phyloP scores from a whole-genome alignment of 306 rosid species.

The Cucurbita maxima region DNA sequence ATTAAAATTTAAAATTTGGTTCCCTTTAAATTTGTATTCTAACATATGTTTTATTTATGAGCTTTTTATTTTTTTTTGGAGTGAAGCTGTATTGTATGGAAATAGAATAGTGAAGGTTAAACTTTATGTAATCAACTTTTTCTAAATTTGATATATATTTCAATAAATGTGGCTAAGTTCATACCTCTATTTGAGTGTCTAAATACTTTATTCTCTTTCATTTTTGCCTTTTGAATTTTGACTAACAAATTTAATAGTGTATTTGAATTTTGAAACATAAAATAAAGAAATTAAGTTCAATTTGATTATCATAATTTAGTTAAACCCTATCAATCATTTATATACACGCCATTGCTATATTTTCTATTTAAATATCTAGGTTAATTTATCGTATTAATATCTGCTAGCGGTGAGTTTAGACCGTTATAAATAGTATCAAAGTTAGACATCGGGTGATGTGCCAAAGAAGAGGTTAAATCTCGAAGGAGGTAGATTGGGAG shows the following conservation, averaged over 20 bases:
- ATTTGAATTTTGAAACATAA: not conserved
- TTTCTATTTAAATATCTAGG: too few relatives aligned
- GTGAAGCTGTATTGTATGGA: not conserved
- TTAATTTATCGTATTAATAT: too few relatives aligned
- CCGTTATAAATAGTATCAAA: too few relatives aligned
- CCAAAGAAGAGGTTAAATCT: too few relatives aligned
- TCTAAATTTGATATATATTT: not conserved
- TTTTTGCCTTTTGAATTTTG: not conserved
- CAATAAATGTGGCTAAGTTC: not conserved
- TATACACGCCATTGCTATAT: too few relatives aligned
- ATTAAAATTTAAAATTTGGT: not conserved
- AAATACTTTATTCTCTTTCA: not conserved
- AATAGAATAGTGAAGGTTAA: not conserved
- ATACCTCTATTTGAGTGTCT: not conserved
- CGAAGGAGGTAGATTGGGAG: too few relatives aligned
- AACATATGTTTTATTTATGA: not conserved
- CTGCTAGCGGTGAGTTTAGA: accelerated
- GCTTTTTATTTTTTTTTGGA: not conserved
- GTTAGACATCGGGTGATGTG: too few relatives aligned
- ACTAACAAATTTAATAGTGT: not conserved
- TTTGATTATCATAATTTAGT: too few relatives aligned
- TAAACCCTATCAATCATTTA: too few relatives aligned
- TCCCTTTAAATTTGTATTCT: not conserved
- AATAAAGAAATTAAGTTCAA: not conserved
- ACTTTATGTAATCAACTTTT: not conserved